Conservation (phyloP, 2,329 filamentous ascomycete genomes). For the Verticillium alfalfae region DNA sequence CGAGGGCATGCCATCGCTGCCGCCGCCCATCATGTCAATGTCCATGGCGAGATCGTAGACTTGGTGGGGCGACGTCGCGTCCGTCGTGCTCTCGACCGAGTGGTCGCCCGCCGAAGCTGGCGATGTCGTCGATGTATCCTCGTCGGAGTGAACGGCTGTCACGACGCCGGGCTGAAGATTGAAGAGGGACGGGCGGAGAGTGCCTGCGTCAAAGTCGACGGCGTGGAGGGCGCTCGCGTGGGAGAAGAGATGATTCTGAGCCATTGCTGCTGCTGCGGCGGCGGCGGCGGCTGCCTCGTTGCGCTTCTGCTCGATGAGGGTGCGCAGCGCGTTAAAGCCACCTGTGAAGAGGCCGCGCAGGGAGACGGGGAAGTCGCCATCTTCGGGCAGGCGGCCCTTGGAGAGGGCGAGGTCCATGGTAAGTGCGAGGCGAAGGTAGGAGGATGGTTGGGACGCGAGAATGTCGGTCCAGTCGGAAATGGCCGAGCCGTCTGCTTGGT, state of each 20-base stretch:
- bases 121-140: constrained; percentile 10
- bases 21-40: constrained; percentile 1
- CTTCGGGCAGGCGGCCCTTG: constrained; percentile 31
- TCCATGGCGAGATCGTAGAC: background rate
- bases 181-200: constrained; percentile 6
- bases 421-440: constrained; percentile 35
- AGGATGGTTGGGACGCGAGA: constrained; percentile 29
- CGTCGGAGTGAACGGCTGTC: constrained; percentile 11
- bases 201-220: constrained; percentile 7
- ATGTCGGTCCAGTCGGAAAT: constrained; percentile 37
- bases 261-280: background rate
- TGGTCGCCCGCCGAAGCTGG: constrained; percentile 4
- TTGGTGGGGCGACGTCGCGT: constrained; percentile 4
- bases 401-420: constrained; percentile 37
- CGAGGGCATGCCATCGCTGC: constrained; percentile 11
- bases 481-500: constrained; percentile 8
- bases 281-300: background rate
- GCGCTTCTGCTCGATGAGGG: constrained; percentile 20
- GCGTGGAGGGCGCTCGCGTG: background rate
- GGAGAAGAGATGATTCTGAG: background rate
- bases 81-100: constrained; percentile 1
- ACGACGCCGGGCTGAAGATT: constrained; percentile 6
- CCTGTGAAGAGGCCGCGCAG: constrained; percentile 29
- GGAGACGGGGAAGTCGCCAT: constrained; percentile 33
- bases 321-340: constrained; percentile 27